These are phyloP conservation scores for Claviceps spartinae DNA, from an alignment of 2,329 filamentous ascomycete genomes.

Conservation along the genomic window DNA sequence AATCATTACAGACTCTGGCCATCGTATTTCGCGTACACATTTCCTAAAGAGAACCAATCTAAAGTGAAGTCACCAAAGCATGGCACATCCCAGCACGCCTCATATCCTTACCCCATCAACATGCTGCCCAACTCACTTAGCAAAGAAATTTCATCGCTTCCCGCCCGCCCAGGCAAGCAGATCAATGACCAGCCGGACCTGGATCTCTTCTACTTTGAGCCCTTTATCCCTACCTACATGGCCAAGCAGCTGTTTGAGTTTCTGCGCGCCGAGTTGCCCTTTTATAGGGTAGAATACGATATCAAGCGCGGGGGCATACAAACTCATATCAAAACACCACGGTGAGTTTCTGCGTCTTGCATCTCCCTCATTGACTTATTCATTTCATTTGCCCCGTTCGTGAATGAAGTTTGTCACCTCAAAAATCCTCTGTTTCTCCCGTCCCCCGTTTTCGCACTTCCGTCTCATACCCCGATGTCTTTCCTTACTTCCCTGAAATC, in stretches of 20 bases:
- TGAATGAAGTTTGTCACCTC: no score
- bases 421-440: neutral
- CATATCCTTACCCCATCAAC: slow-evolving; percentile 38
- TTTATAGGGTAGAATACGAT: slow-evolving; percentile 62
- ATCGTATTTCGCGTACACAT: no score
- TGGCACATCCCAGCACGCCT: slow-evolving; percentile 21
- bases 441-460: neutral
- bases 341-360: slow-evolving; percentile 15
- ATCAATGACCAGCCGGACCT: slow-evolving; percentile 58
- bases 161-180: slow-evolving; percentile 35
- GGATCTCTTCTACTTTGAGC: slow-evolving; percentile 63
- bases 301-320: slow-evolving; percentile 52
- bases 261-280: slow-evolving; percentile 56
- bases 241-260: slow-evolving; percentile 53
- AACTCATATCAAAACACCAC: slow-evolving; percentile 44
- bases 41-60: no score
- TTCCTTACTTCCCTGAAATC: neutral
- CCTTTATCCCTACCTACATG: slow-evolving; percentile 48
- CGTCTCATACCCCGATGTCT: neutral
- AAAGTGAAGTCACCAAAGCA: neutral
- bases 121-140: slow-evolving; percentile 26
- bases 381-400: no score
- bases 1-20: neutral
- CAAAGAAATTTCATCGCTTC: slow-evolving; percentile 28
- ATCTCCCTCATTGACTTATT: neutral